Evolutionary conservation across 345 rosid genomes (phyloP), one percentile per base, ranked within the genome.

Genomic region (Syzygium aqueum): DNA sequence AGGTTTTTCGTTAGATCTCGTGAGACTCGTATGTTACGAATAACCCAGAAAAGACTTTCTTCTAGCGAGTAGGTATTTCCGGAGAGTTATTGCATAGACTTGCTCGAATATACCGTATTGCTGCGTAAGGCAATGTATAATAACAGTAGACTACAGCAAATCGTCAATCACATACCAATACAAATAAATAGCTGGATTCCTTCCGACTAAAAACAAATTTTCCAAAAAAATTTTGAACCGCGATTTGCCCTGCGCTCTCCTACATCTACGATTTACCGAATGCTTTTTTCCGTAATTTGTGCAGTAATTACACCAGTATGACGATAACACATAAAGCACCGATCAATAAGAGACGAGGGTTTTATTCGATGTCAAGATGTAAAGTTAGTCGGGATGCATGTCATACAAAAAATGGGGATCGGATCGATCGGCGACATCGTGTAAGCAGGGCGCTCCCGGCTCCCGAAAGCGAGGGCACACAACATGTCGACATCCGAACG

Each of bases 51-150:
- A n/a, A 59, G 2, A 13, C 65, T 1, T 6, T 59, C 7, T 59
- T 59, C 16, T 27, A 27, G 40, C 46, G 22, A 67, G 6, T 22
- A 67, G 78, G 78, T 17, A 65, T 17, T 67, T 30, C 33, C 8
- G 21, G 56, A 8, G 46, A 11, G 40, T 0, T 0, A 65, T 30
- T 16, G 11, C 77, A 2, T 67, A 33, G 12, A 10, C 46, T 0
- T 8, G 11, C 78, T 30, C 46, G 4, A 30, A 67, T 33, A 33
- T 6, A 30, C 37, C 8, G 8, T 30, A 30, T 30, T n/a, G 16
- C 16, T 16, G 10, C 16, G 16, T 65, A 16, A 28, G 5, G 15
- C 3, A 7, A 7, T 65, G 6, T 3, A 3, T 65, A 8, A 30
- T 43, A 43, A 43, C 7, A 43, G 1, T 67, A 17, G 0, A 21